These are phyloP conservation scores for Fraxinus greggii DNA, from an alignment of 305 asterid species.

Conservation along the genomic window DNA sequence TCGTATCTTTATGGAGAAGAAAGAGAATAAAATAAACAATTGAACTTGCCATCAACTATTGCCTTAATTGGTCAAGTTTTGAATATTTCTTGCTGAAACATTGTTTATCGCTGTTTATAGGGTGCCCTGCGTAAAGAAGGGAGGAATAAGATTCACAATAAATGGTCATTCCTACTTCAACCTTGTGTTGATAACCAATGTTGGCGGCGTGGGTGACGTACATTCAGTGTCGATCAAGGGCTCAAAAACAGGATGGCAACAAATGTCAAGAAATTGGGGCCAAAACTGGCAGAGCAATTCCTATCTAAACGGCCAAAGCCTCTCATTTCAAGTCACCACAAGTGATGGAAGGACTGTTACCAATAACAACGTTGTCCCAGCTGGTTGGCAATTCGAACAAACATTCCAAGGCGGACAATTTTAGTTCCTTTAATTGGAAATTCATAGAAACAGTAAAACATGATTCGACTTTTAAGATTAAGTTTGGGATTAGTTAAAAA, in stretches of 20 bases:
- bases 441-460: neutral
- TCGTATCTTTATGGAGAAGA: neutral
- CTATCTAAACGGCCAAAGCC: slow-evolving; percentile 58
- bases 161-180: slow-evolving; percentile 85
- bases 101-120: slow-evolving; percentile 29
- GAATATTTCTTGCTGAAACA: neutral
- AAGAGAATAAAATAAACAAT: neutral
- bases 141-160: slow-evolving; percentile 76
- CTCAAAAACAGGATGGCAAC: slow-evolving; percentile 66
- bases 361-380: slow-evolving; percentile 53
- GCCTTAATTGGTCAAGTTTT: neutral
- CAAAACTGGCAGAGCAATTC: slow-evolving; percentile 88
- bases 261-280: slow-evolving; percentile 87
- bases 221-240: slow-evolving; percentile 69
- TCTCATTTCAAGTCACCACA: slow-evolving; percentile 66
- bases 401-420: slow-evolving; percentile 63
- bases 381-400: slow-evolving; percentile 74
- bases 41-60: neutral
- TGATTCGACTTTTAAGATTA: neutral
- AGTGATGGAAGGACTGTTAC: slow-evolving; percentile 67
- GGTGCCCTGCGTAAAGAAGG: slow-evolving; percentile 71
- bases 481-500: slow-evolving; percentile 21
- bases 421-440: slow-evolving; percentile 9
- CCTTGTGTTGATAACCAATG: slow-evolving; percentile 70
- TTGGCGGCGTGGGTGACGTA: slow-evolving; percentile 79